Base-by-base conservation (phyloP, 75 land plant genomes). In the Pinus tabuliformis region DNA sequence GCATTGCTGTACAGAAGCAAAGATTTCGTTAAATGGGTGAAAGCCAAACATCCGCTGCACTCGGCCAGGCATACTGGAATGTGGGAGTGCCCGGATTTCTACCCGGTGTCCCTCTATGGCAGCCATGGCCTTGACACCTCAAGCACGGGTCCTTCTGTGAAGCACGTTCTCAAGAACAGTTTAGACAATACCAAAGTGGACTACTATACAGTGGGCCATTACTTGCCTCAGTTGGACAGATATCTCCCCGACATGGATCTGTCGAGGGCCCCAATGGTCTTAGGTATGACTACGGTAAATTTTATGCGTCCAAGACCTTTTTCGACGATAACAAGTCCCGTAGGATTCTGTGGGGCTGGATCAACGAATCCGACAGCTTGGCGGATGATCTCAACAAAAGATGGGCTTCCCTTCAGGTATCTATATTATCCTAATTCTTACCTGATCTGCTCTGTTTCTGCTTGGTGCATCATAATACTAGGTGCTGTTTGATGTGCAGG, bases 71-170 rank as follows among this genome's bases (percentile, higher is more conserved):
- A 42, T 20, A 85, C 88, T 0, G 96, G 96, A 0, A 91, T 87
- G 89, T 93, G 91, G 94, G 96, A 93, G 70, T 89, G 94, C 82
- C 91, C 87, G 1, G 96, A 93, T 65, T 93, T 93, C 73, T 93
- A 68, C 65, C 94, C 93, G 0, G 96, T 91, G 20, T 30, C 74
- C 15, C 4, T 75, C 26, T 2, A 54, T 12, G 73, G 78, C 18
- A 45, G 4, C 5, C 22, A 30, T 20, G 92, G 89, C 11, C 57
- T 86, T 59, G 89, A 86, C 21, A 75, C 88, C 6, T 86, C 90
- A 2, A 30, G 30, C 1, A 36, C 49, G 28, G 89, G 87, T 2
- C 62, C 61, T 18, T 36, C 42, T 37, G 81, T 91, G 28, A 92
- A 88, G 73, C 90, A 92, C 70, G 95, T 94, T 0, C 61, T 88